Base-by-base conservation (phyloP, 176 grass and related monocot species). In the Oryza meyeriana region DNA sequence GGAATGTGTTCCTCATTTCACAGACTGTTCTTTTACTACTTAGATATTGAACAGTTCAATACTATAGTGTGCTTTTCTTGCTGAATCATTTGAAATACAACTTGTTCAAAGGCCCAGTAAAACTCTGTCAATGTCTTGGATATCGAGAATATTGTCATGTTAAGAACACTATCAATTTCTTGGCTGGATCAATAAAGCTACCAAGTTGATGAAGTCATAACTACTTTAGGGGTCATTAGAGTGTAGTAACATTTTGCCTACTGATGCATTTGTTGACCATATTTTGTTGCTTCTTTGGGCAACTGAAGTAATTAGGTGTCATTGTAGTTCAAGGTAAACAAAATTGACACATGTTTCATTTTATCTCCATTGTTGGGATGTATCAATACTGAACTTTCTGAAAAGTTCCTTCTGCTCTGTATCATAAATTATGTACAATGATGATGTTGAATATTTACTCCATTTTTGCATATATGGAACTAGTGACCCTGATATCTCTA, bases 401-500 rank as follows among this genome's bases (percentile, higher is more conserved):
- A 16, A 10, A 45, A 33, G 22, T 44, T 36, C 16, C 5, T 28
- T 77, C 70, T 41, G 70, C 36, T 34, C 69, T 78, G 27, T 78
- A 64, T 27, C 41, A 36, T 68, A 22, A 59, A 41, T 18, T 72
- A 52, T 65, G 71, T 74, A 58, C 30, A 35, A 14, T 36, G 73
- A 34, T 75, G 38, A 16, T 82, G 52, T 40, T 65, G 48, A 68
- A 40, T 26, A 71, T 32, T 66, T 58, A n/a, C 28, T 69, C 47
- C 55, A 52, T 33, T 87, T n/a, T 77, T 76, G 16, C 40, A 40
- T 77, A 66, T 22, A 39, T 30, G 29, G 39, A 79, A 66, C 32
- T 69, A 69, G 22, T 44, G 64, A n/a, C n/a, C 76, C 8, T 63
- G 27, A 35, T 66, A 22, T 79, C 20, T 75, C 76, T 85, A 61